These are phyloP conservation scores for Vigna hirtella DNA, from an alignment of 306 rosid species.

Conservation along the genomic window DNA sequence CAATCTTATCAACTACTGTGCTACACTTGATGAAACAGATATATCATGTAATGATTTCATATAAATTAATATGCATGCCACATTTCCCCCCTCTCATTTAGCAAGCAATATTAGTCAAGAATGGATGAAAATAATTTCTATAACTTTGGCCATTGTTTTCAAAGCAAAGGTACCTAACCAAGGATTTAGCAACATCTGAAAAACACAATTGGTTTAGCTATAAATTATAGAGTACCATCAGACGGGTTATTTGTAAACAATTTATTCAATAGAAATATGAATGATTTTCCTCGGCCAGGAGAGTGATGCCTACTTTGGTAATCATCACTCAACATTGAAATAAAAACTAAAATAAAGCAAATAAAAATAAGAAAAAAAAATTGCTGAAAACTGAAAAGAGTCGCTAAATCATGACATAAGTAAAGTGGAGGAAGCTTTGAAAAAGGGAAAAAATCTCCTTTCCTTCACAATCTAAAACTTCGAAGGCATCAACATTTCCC, in stretches of 20 bases:
- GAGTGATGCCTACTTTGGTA: background rate
- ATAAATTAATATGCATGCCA: constrained; percentile 18
- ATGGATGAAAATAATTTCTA: constrained; percentile 1
- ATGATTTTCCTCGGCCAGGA: constrained; percentile 13
- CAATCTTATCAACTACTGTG: constrained; percentile 29
- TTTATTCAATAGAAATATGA: constrained; percentile 15
- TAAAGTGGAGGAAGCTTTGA: constrained; percentile 21
- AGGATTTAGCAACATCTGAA: constrained; percentile 9
- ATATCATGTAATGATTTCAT: background rate
- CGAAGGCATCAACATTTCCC: constrained; percentile 2
- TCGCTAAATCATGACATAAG: background rate
- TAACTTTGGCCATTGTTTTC: background rate
- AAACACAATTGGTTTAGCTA: background rate
- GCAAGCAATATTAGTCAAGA: background rate
- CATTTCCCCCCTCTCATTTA: background rate
- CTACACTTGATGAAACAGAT: constrained; percentile 33
- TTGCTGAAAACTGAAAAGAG: background rate
- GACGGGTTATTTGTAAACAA: background rate
- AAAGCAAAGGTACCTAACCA: constrained; percentile 15
- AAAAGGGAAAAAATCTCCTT: background rate
- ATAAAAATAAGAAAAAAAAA: background rate
- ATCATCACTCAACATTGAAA: constrained; percentile 25
- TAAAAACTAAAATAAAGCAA: background rate
- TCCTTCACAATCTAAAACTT: constrained; percentile 1
- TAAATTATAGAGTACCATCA: constrained; percentile 22